Conservation (phyloP, 768 basidiomycete genomes). For the Mycena haematopus region DNA sequence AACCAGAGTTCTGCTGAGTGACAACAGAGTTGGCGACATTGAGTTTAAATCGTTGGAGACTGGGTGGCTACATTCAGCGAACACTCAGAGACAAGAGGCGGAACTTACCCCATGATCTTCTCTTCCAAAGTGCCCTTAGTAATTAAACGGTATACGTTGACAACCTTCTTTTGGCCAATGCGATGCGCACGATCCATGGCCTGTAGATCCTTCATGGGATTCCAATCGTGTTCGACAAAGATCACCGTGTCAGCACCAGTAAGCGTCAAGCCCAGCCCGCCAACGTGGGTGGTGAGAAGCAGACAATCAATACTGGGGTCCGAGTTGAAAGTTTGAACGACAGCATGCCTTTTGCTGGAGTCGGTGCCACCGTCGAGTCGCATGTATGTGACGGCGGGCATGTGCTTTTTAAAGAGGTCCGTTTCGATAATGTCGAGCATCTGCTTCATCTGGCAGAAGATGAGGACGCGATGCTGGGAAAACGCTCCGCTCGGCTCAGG, state of each 20-base stretch:
- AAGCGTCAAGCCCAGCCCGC: constrained; percentile 92
- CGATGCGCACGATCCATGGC: constrained; percentile 99
- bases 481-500: constrained; percentile 64
- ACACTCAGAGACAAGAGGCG: constrained; percentile 8
- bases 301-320: constrained; percentile 98
- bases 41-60: constrained; percentile 97
- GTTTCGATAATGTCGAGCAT: constrained; percentile 98
- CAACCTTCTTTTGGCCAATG: constrained; percentile 98
- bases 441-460: constrained; percentile 99
- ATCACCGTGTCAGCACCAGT: constrained; percentile 99
- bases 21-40: constrained; percentile 98
- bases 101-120: constrained; percentile 96
- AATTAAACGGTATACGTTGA: constrained; percentile 97
- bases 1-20: constrained; percentile 94
- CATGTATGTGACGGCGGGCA: constrained; percentile 99
- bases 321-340: constrained; percentile 97
- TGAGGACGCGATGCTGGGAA: constrained; percentile 97
- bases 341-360: constrained; percentile 90
- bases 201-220: constrained; percentile 99
- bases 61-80: constrained; percentile 40
- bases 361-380: constrained; percentile 94
- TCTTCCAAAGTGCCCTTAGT: constrained; percentile 98
- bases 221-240: constrained; percentile 99
- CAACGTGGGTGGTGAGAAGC: constrained; percentile 94
- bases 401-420: constrained; percentile 87